A percentile compares a stretch with the other conserved stretches of the same genome.
Evolutionary conservation across 495 filamentous ascomycete species (phyloP).

Genomic region (Aspergillus ellipticus): DNA sequence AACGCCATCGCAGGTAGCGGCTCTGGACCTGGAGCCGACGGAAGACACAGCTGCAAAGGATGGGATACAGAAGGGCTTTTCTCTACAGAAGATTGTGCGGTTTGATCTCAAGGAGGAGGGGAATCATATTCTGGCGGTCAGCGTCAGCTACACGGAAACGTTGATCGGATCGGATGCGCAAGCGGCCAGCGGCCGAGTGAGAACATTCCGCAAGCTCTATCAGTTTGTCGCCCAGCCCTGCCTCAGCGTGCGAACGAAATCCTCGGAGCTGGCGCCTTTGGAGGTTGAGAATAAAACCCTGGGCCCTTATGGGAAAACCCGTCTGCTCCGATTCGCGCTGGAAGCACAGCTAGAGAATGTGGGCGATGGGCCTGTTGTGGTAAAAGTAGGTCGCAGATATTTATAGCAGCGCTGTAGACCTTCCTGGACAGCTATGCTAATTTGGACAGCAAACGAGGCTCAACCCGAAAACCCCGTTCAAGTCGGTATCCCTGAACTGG

Average conservation of each 20-base stretch:
- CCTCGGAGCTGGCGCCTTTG: constrained; percentile 53
- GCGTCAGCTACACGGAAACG: constrained; percentile 80
- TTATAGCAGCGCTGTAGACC: background rate
- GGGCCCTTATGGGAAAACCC: constrained; percentile 44
- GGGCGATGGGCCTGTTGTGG: constrained; percentile 49
- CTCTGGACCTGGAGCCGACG: constrained; percentile 51
- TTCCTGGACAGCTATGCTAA: background rate
- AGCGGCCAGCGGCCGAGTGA: constrained; percentile 62
- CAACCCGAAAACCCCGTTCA: constrained; percentile 54
- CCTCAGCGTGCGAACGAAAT: constrained; percentile 86
- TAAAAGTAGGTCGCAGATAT: constrained; percentile 31
- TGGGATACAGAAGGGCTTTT: constrained; percentile 61
- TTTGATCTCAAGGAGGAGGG: constrained; percentile 94
- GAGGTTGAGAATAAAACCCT: constrained; percentile 43
- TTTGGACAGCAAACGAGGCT: constrained; percentile 44
- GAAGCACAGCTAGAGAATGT: constrained; percentile 96
- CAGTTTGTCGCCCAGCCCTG: constrained; percentile 91
- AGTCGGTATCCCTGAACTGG: constrained; percentile 56
- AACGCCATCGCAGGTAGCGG: constrained; percentile 64
- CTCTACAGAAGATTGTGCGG: constrained; percentile 75
- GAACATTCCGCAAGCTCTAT: constrained; percentile 93
- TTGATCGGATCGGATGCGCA: constrained; percentile 49
- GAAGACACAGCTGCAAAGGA: constrained; percentile 32
- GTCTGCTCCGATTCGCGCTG: constrained; percentile 54
- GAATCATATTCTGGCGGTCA: constrained; percentile 89